Conservation (phyloP, 1,284 basidiomycete genomes). For the Anthracocystis walkeri region DNA sequence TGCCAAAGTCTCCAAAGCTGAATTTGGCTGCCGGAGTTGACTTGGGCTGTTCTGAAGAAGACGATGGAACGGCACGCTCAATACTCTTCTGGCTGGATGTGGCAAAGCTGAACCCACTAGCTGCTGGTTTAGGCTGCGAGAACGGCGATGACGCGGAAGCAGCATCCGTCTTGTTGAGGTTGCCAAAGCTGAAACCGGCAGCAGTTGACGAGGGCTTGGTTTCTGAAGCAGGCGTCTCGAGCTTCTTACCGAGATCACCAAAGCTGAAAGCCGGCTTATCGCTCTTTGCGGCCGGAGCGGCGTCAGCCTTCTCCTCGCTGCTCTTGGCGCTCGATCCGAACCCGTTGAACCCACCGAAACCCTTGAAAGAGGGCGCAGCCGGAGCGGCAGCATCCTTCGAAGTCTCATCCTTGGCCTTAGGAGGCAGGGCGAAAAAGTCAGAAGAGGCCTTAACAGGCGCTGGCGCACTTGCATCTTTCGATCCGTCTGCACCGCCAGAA, state of each 20-base stretch:
- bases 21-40: constrained; percentile 6
- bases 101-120: constrained; percentile 20
- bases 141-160: constrained; percentile 1
- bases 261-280: constrained; percentile 25
- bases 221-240: not conserved
- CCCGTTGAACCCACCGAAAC: constrained; percentile 30
- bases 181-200: constrained; percentile 23
- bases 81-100: constrained; percentile 4
- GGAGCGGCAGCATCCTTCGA: not conserved
- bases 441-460: constrained; percentile 21
- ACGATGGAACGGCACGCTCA: not conserved
- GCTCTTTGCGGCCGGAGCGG: not conserved
- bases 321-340: constrained; percentile 12
- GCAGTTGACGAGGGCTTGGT: constrained; percentile 2
- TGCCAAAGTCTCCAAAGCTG: constrained; percentile 21
- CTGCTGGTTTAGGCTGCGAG: constrained; percentile 9
- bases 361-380: constrained; percentile 17
- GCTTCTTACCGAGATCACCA: constrained; percentile 24
- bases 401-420: constrained; percentile 19
- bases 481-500: constrained; percentile 6
- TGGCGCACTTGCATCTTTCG: not conserved
- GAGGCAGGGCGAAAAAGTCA: constrained; percentile 40
- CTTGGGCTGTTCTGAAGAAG: constrained; percentile 6
- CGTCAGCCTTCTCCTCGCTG: constrained; percentile 9
- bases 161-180: constrained; percentile 13